phyloP scores from a whole-genome alignment of 306 rosid species.

The Quercus agrifolia region DNA sequence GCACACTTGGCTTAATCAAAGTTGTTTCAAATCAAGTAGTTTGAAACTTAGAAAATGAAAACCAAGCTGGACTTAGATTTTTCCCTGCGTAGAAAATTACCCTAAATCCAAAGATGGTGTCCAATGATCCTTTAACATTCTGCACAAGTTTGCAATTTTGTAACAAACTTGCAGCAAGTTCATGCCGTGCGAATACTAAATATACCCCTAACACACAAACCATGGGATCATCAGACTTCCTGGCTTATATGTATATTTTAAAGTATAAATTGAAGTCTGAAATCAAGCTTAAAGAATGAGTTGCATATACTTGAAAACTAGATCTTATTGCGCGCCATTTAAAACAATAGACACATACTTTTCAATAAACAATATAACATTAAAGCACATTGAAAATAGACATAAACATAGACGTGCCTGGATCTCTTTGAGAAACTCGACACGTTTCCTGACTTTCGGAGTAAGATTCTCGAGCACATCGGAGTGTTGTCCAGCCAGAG shows the following conservation, averaged over 20 bases:
- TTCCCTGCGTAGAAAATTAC: too few relatives aligned
- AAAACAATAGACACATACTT: neutral
- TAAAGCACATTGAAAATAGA: neutral
- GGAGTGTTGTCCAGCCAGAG: constrained; percentile 80
- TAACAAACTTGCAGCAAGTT: neutral
- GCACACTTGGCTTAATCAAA: neutral
- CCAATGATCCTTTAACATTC: neutral
- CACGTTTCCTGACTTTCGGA: constrained; percentile 69
- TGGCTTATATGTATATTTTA: too few relatives aligned
- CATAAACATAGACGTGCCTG: constrained; percentile 43
- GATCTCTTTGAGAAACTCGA: constrained; percentile 82
- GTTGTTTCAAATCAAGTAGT: neutral
- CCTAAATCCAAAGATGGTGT: neutral
- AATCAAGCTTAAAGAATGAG: too few relatives aligned
- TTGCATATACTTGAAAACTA: neutral
- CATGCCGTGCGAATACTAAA: neutral
- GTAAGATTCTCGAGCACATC: constrained; percentile 63
- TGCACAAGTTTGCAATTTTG: neutral
- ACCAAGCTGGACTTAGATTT: neutral
- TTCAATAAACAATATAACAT: neutral
- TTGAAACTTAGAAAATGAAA: neutral
- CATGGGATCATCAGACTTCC: too few relatives aligned
- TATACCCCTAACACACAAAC: neutral
- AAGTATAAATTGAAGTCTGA: too few relatives aligned
- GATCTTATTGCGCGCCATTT: neutral